These are phyloP conservation scores for Neofusicoccum laricinum DNA, from an alignment of 2,329 filamentous ascomycete species.

Conservation along the genomic window DNA sequence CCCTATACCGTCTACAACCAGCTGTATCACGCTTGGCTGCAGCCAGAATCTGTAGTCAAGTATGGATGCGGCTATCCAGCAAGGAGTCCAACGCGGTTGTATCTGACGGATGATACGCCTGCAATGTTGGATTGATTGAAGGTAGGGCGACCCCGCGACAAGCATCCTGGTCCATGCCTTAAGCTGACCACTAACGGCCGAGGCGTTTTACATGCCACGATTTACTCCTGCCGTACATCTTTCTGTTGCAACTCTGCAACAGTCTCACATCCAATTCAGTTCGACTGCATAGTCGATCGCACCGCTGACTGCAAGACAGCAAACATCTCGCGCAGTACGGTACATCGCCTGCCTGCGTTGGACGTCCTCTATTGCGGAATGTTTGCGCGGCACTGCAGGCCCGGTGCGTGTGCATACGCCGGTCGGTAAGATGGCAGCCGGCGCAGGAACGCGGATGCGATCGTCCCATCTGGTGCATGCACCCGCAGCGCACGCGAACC, in stretches of 20 bases:
- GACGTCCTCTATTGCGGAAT: neutral
- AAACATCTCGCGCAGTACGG: neutral
- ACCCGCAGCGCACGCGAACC: neutral
- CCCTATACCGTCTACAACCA: neutral
- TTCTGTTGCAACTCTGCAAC: constrained; percentile 6
- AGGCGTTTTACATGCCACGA: neutral
- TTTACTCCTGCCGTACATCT: neutral
- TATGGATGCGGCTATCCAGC: no score
- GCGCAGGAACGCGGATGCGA: neutral
- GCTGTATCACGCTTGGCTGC: neutral
- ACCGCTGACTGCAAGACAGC: neutral
- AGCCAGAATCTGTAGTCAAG: neutral
- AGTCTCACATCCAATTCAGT: neutral
- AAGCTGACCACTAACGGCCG: neutral
- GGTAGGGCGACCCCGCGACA: neutral
- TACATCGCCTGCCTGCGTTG: neutral
- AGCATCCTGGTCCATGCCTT: neutral
- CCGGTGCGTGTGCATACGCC: neutral
- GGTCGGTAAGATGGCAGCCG: neutral
- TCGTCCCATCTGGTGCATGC: neutral
- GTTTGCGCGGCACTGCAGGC: neutral
- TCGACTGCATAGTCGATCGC: neutral
- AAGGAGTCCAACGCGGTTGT: neutral
- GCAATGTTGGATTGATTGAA: neutral
- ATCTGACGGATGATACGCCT: neutral